phyloP scores from a whole-genome alignment of 1,284 basidiomycete genomes.

The Coniferiporia weirii region DNA sequence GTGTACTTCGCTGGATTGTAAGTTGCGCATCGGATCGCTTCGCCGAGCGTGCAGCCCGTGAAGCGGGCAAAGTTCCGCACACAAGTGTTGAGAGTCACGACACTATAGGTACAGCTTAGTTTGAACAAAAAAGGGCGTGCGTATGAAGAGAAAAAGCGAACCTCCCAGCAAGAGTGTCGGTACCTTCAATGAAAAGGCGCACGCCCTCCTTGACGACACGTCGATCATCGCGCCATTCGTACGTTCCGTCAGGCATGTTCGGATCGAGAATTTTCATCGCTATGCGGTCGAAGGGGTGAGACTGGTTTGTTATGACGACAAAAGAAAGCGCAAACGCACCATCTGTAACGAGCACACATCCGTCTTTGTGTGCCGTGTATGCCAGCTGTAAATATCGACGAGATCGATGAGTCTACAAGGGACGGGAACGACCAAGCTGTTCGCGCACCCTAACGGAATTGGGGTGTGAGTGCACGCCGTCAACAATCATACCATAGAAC shows the following conservation, averaged over 20 bases:
- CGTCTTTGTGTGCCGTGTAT: conserved; percentile 75
- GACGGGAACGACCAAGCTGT: neutral
- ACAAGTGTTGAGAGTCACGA: conserved; percentile 78
- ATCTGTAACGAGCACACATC: conserved; percentile 86
- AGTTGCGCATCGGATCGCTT: conserved; percentile 82
- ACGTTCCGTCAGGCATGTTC: conserved; percentile 73
- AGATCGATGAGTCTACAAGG: neutral
- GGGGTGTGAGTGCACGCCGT: conserved; percentile 87
- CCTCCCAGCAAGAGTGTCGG: conserved; percentile 85
- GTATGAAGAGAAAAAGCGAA: conserved; percentile 24
- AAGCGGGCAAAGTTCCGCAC: conserved; percentile 80
- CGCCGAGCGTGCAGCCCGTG: conserved; percentile 75
- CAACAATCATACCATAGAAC: conserved; percentile 86
- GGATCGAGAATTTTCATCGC: conserved; percentile 88
- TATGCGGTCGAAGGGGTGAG: conserved; percentile 25
- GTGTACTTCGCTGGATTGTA: conserved; percentile 72
- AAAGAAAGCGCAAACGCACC: conserved; percentile 39
- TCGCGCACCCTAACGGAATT: conserved; percentile 74
- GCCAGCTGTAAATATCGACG: conserved; percentile 51
- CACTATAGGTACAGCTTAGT: conserved; percentile 35
- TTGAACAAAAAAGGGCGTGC: conserved; percentile 9
- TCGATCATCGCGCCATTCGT: conserved; percentile 82
- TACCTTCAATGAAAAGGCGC: conserved; percentile 78
- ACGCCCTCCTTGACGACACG: conserved; percentile 77
- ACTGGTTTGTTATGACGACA: neutral